Evolutionary conservation across 495 filamentous ascomycete genomes (phyloP).

Genomic region (Aspergillus cristatus): DNA sequence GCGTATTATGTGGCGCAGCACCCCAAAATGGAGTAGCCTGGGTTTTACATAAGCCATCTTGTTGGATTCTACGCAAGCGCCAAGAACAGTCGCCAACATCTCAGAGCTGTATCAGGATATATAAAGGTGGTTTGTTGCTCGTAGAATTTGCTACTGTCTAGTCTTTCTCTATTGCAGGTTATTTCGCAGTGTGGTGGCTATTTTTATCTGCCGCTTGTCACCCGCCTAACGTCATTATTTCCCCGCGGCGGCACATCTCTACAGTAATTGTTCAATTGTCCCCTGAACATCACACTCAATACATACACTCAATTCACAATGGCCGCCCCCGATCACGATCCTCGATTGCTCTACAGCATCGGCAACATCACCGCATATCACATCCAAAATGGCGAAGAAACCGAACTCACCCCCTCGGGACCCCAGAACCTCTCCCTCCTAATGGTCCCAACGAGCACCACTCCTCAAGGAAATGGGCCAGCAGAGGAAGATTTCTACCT

Average conservation of each 20-base stretch:
- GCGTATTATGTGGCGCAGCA: constrained; percentile 14
- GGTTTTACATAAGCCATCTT: background rate
- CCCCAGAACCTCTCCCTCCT: constrained; percentile 82
- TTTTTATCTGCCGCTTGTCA: no score
- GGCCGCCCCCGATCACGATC: constrained; percentile 41
- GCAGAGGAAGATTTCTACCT: constrained; percentile 92
- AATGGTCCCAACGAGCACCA: constrained; percentile 83
- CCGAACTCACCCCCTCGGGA: constrained; percentile 70
- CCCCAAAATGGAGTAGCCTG: constrained; percentile 11
- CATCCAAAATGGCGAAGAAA: constrained; percentile 78
- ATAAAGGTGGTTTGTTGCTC: no score
- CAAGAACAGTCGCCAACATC: no score
- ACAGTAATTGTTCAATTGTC: no score
- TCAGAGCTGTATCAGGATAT: no score
- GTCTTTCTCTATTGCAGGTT: no score
- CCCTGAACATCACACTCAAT: no score
- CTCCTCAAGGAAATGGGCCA: constrained; percentile 44
- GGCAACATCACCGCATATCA: constrained; percentile 79
- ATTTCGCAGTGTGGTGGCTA: no score
- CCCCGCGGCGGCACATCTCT: no score
- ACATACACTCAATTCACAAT: constrained; percentile 4
- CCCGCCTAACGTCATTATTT: no score
- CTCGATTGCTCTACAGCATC: constrained; percentile 75
- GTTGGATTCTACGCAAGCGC: no score
- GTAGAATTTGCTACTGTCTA: no score